Evolutionary conservation across 1,284 basidiomycete genomes (phyloP), one percentile per base, ranked within the genome.

Genomic region (Heterobasidion irregulare): DNA sequence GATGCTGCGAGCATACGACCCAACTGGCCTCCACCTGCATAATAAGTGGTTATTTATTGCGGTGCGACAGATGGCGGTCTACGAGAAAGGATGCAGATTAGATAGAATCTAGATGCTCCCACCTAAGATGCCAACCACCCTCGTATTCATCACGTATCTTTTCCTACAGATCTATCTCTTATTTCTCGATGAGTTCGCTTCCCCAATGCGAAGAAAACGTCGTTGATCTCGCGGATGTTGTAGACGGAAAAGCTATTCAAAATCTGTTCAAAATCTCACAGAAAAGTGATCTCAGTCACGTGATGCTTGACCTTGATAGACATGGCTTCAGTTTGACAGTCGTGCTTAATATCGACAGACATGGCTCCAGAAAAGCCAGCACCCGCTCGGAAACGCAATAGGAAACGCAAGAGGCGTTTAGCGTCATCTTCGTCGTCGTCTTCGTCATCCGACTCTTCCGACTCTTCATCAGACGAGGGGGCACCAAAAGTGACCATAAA

Each of bases 1-100:
- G 96, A 88, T 50, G 90, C 89, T 8, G 89, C 92, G 44, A 99
- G 82, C 96, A 99, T 98, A 46, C 97, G 93, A 49, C 97, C 97
- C 15, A 99, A 84, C 73, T 99, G 96, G 63, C 96, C 96, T 51
- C 96, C 97, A 63, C 96, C 96, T 94, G 62, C 5, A 47, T 8
- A 52, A 54, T 38, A 56, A 32, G 52, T 18, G 6, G 35, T 55
- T n/a, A 49, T 58, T 33, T 46, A 53, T 46, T 43, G n/a, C 13
- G 33, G 15, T 10, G 33, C 26, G 53, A 19, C 36, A 35, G 6
- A 47, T 41, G 32, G 33, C 18, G 49, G 48, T 33, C 32, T 34
- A 38, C 46, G 46, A 26, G 6, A 44, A 38, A 16, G 35, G 36
- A n/a, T 43, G 34, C 15, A 8, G 6, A n/a, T 32, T 26, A 47